Evolutionary conservation across 1,139 yeast species (phyloP).

Genomic region (Zygoascus sp.): DNA sequence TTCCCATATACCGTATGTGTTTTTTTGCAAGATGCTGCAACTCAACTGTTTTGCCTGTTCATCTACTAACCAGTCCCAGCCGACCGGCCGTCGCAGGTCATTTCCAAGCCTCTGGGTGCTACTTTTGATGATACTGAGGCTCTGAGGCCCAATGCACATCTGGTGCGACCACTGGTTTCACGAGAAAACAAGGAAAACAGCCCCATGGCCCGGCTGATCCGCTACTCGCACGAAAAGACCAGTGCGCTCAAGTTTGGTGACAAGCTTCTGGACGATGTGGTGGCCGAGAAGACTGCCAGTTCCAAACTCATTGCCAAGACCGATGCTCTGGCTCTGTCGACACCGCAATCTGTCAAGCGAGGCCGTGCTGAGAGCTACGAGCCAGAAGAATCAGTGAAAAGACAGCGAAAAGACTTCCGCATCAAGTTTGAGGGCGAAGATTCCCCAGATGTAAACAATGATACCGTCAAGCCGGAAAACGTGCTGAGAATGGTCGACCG

Average conservation of each 20-base stretch:
- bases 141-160: slow-evolving; percentile 23
- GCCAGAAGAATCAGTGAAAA: slow-evolving; percentile 23
- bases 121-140: slow-evolving; percentile 32
- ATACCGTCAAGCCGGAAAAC: slow-evolving; percentile 35
- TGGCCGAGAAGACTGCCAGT: slow-evolving; percentile 5
- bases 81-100: slow-evolving; percentile 20
- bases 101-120: slow-evolving; percentile 27
- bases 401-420: slow-evolving; percentile 24
- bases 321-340: slow-evolving; percentile 3
- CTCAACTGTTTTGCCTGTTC: neutral
- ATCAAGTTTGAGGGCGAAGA: slow-evolving; percentile 27
- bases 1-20: slow-evolving; percentile 28
- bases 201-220: slow-evolving; percentile 19
- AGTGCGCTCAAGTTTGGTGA: slow-evolving; percentile 23
- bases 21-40: neutral
- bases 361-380: slow-evolving; percentile 23
- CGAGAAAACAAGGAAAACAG: slow-evolving; percentile 19
- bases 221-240: slow-evolving; percentile 11
- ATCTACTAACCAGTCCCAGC: slow-evolving; percentile 7
- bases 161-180: slow-evolving; percentile 19
- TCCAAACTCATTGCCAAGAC: slow-evolving; percentile 7
- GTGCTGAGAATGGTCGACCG: slow-evolving; percentile 40
- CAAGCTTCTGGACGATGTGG: neutral
- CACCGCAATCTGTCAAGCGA: slow-evolving; percentile 17
- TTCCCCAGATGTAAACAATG: slow-evolving; percentile 28